Evolutionary conservation across 106 monocot species (phyloP).

Genomic region (Allium cepa): DNA sequence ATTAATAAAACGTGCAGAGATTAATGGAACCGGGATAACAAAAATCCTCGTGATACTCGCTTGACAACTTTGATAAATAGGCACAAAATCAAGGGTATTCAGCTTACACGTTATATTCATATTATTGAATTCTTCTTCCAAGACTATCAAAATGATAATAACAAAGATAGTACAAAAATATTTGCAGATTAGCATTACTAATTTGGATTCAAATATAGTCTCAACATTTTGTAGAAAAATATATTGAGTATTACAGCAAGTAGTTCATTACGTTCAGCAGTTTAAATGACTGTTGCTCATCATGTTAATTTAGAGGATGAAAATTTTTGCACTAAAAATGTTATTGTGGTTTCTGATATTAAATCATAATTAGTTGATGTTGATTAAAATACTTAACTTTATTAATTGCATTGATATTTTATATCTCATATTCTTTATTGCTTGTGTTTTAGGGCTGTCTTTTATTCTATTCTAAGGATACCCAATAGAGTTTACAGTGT

Average conservation of each 20-base stretch:
- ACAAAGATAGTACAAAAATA: conserved; percentile 1
- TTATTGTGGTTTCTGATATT: no score
- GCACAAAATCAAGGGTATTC: background rate
- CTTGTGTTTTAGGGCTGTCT: no score
- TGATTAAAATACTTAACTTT: no score
- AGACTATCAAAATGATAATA: conserved; percentile 4
- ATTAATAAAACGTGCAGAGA: conserved; percentile 87
- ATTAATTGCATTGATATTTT: no score
- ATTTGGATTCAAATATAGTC: conserved; percentile 6
- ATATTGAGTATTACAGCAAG: background rate
- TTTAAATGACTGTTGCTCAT: no score
- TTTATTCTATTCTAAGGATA: no score
- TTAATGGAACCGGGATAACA: conserved; percentile 89
- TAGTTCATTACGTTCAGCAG: no score
- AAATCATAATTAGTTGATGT: no score
- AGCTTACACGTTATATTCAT: background rate
- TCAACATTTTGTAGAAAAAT: background rate
- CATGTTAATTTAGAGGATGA: no score
- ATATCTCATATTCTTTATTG: no score
- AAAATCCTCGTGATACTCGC: conserved; percentile 72
- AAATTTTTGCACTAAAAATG: no score
- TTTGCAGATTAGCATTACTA: conserved; percentile 9
- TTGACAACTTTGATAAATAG: conserved; percentile 29
- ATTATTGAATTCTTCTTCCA: background rate
- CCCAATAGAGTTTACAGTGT: no score